Conservation (phyloP, 306 rosid species). For the Dalbergia oliveri region DNA sequence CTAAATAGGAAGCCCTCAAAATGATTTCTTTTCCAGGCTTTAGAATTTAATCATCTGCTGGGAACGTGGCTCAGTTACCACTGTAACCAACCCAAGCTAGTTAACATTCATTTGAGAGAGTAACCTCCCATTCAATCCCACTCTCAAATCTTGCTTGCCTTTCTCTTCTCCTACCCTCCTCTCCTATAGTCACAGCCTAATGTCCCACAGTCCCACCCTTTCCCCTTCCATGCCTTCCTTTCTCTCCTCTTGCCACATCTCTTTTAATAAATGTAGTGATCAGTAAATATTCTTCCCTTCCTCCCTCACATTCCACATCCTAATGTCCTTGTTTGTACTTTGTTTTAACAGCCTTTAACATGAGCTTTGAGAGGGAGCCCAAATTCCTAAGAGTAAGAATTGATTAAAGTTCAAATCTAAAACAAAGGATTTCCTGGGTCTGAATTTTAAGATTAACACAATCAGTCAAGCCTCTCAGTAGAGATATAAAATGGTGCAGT, state of each 20-base stretch:
- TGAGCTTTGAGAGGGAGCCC: too few species aligned
- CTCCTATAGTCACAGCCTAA: neutral
- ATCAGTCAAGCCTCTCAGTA: conserved; percentile 15
- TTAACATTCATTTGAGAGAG: neutral
- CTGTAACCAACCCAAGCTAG: too few species aligned
- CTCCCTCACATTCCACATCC: neutral
- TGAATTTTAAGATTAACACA: conserved; percentile 23
- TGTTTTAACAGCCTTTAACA: too few species aligned
- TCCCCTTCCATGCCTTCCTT: neutral
- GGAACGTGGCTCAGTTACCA: too few species aligned
- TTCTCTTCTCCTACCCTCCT: conserved; percentile 1
- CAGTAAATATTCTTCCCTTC: neutral
- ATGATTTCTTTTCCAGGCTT: too few species aligned
- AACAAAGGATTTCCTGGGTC: conserved; percentile 25
- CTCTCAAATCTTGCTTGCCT: neutral
- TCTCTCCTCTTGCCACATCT: conserved; percentile 20
- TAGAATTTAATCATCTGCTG: too few species aligned
- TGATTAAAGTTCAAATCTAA: too few species aligned
- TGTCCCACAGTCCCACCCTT: neutral
- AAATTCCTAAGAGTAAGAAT: too few species aligned
- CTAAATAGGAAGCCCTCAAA: too few species aligned
- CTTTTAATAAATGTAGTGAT: neutral
- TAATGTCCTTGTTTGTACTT: too few species aligned
- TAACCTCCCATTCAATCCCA: neutral
- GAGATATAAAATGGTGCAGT: conserved; percentile 11